These are phyloP conservation scores for Barnettozyma hawaiiensis DNA, from an alignment of 1,139 yeast genomes.

Conservation along the genomic window DNA sequence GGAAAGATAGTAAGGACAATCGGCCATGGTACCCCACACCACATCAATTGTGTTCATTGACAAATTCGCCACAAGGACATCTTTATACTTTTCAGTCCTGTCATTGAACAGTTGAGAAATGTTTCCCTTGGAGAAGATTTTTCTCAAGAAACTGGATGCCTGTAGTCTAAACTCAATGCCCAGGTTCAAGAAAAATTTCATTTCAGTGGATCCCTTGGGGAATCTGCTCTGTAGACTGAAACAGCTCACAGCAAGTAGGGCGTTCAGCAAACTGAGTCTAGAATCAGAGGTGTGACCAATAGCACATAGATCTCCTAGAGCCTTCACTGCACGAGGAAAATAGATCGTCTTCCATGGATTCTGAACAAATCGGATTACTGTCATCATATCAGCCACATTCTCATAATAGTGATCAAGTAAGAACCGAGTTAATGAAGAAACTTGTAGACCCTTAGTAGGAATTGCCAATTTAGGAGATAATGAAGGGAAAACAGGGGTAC, in stretches of 20 bases:
- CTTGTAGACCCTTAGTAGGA: conserved; percentile 57
- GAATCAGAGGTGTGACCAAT: conserved; percentile 73
- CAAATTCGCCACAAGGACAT: conserved; percentile 74
- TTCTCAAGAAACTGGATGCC: conserved; percentile 62
- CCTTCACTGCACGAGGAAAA: conserved; percentile 65
- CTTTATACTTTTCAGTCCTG: conserved; percentile 67
- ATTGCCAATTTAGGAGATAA: conserved; percentile 40
- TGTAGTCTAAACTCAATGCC: conserved; percentile 73
- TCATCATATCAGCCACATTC: conserved; percentile 82
- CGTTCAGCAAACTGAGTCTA: conserved; percentile 71
- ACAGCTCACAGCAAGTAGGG: conserved; percentile 75
- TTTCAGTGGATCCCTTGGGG: conserved; percentile 38
- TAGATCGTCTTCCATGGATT: conserved; percentile 87
- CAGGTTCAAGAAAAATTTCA: conserved; percentile 63
- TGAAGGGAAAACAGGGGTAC: conserved; percentile 26
- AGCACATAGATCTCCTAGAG: conserved; percentile 65
- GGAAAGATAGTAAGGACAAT: conserved; percentile 67
- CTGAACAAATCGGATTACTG: conserved; percentile 73
- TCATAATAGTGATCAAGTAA: conserved; percentile 69
- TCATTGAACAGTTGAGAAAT: conserved; percentile 18
- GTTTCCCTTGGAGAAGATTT: conserved; percentile 41
- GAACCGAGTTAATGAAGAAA: conserved; percentile 64
- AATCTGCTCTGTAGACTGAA: conserved; percentile 74
- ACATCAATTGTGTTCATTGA: conserved; percentile 87
- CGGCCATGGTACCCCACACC: conserved; percentile 90